Evolutionary conservation across 164 flowering plant species (phyloP).

Genomic region (Akebia trifoliata): DNA sequence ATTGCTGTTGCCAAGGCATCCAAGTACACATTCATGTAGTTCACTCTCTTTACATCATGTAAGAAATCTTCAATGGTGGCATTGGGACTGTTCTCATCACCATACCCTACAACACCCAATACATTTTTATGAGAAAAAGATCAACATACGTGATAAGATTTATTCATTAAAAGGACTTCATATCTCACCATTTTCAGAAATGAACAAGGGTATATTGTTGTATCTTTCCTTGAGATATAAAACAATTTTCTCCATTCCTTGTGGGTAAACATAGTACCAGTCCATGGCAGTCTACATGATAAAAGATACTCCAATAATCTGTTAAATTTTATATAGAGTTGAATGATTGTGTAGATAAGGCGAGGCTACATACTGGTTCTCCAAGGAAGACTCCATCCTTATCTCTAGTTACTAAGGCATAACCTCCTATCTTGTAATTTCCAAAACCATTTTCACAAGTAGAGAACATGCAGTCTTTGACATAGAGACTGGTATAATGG

Average conservation of each 20-base stretch:
- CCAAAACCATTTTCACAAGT: slow-evolving; percentile 34
- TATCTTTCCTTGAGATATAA: slow-evolving; percentile 49
- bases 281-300: slow-evolving; percentile 37
- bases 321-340: too few relatives aligned
- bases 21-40: slow-evolving; percentile 41
- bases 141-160: too few relatives aligned
- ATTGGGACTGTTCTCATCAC: slow-evolving; percentile 21
- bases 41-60: slow-evolving; percentile 39
- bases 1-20: slow-evolving; percentile 34
- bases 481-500: slow-evolving; percentile 49
- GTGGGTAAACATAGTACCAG: slow-evolving; percentile 41
- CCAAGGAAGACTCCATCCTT: slow-evolving; percentile 49
- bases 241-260: slow-evolving; percentile 51
- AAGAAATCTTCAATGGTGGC: slow-evolving; percentile 22
- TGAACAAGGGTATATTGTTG: slow-evolving; percentile 52
- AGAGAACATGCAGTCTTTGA: slow-evolving; percentile 47
- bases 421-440: slow-evolving; percentile 41
- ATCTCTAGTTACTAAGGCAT: slow-evolving; percentile 9
- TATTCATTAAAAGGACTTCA: too few relatives aligned
- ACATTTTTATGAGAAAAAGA: neutral
- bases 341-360: neutral
- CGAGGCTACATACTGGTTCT: slow-evolving; percentile 34
- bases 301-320: neutral
- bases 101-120: slow-evolving; percentile 31
- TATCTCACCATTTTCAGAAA: slow-evolving; percentile 66